These are phyloP conservation scores for Hanseniaspora clermontiae DNA, from an alignment of 805 yeast genomes.

Conservation along the genomic window DNA sequence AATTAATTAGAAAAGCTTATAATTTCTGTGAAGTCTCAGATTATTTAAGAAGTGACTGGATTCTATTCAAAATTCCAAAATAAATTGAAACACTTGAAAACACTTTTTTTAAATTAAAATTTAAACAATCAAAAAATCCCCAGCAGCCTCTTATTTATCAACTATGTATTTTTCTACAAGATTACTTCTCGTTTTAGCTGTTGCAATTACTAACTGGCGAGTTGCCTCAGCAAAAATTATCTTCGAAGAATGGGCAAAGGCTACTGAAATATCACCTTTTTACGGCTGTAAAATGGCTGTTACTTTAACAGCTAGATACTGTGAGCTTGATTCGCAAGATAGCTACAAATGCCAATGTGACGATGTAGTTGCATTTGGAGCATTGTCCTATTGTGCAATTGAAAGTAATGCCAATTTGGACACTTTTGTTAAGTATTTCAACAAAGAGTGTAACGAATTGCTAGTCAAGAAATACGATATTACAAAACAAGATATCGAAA, in stretches of 20 bases:
- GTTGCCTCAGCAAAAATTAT: background rate
- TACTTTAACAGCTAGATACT: constrained; percentile 16
- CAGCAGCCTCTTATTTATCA: background rate
- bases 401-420: constrained; percentile 10
- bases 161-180: background rate
- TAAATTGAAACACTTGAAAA: too few relatives aligned
- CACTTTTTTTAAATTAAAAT: too few relatives aligned
- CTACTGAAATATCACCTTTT: background rate
- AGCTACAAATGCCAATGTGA: constrained; percentile 22
- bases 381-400: constrained; percentile 24
- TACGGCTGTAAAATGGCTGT: constrained; percentile 22
- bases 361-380: constrained; percentile 24
- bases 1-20: too few relatives aligned
- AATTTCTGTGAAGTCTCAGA: too few relatives aligned
- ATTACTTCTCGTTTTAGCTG: background rate
- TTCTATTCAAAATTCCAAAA: too few relatives aligned
- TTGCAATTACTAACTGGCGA: background rate
- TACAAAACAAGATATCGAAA: constrained; percentile 5
- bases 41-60: too few relatives aligned
- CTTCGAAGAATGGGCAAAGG: background rate
- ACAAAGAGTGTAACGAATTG: background rate
- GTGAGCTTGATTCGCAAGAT: constrained; percentile 18
- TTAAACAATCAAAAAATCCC: background rate
- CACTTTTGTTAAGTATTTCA: background rate
- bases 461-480: background rate